Conservation (phyloP, 2,329 filamentous ascomycete genomes). For the Orbilia quercus region DNA sequence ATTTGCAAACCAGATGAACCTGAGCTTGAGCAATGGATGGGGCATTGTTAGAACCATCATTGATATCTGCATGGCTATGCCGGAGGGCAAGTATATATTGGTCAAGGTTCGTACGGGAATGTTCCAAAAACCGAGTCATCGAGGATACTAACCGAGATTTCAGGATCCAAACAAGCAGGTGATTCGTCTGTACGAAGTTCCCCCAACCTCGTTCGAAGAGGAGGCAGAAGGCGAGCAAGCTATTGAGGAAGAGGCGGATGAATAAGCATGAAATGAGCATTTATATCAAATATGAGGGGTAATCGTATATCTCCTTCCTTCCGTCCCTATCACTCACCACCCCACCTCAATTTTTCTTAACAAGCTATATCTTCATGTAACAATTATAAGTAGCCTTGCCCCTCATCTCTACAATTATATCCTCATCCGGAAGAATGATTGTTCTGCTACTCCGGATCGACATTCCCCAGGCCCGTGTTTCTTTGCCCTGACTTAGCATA, state of each 20-base stretch:
- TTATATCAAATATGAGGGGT: slow-evolving; percentile 18
- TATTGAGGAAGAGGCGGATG: slow-evolving; percentile 68
- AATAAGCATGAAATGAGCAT: slow-evolving; percentile 65
- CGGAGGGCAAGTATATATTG: slow-evolving; percentile 83
- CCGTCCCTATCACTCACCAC: slow-evolving; percentile 2
- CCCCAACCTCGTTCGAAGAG: slow-evolving; percentile 87
- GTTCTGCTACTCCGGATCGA: slow-evolving; percentile 37
- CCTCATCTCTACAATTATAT: slow-evolving; percentile 17
- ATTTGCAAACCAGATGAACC: slow-evolving; percentile 97
- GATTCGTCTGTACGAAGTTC: slow-evolving; percentile 91
- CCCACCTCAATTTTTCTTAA: slow-evolving; percentile 11
- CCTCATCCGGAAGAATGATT: neutral
- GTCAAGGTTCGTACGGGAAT: slow-evolving; percentile 66
- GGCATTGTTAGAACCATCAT: slow-evolving; percentile 98
- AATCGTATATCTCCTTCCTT: slow-evolving; percentile 31
- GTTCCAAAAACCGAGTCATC: neutral
- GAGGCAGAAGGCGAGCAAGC: slow-evolving; percentile 77
- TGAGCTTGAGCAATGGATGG: slow-evolving; percentile 97
- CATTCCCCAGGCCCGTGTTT: slow-evolving; percentile 25
- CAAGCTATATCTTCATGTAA: slow-evolving; percentile 25
- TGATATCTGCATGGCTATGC: slow-evolving; percentile 85
- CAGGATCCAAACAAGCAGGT: slow-evolving; percentile 98
- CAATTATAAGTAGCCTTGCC: slow-evolving; percentile 15
- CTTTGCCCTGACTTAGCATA: slow-evolving; percentile 18
- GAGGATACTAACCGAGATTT: slow-evolving; percentile 65